Evolutionary conservation across 2,329 filamentous ascomycete genomes (phyloP).

Genomic region (Zalaria sp.): DNA sequence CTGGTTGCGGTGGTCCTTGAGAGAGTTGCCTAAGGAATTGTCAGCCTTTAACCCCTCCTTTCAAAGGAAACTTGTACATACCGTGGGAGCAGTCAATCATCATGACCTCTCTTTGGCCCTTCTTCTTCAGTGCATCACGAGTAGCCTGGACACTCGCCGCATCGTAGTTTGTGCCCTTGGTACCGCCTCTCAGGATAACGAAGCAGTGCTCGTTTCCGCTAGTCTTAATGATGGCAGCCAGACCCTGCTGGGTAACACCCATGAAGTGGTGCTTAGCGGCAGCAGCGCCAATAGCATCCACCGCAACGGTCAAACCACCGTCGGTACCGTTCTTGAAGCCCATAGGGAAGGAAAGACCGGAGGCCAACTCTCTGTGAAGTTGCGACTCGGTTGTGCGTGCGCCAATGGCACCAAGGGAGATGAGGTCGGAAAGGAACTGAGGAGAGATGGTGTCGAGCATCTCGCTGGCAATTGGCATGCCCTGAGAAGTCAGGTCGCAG

Average conservation of each 20-base stretch:
- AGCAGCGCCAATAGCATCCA: conserved; percentile 80
- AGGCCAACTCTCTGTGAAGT: conserved; percentile 88
- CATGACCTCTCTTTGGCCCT: conserved; percentile 74
- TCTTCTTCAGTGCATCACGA: conserved; percentile 65
- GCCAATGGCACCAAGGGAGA: conserved; percentile 89
- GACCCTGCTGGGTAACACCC: conserved; percentile 93
- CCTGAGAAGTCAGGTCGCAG: conserved; percentile 69
- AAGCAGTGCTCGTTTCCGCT: conserved; percentile 94
- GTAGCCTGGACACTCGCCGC: conserved; percentile 65
- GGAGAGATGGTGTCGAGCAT: conserved; percentile 99
- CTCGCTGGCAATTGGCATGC: conserved; percentile 92
- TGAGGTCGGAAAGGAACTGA: conserved; percentile 91
- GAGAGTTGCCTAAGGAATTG: conserved; percentile 63
- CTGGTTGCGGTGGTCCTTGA: conserved; percentile 95
- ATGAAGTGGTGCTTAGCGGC: conserved; percentile 90
- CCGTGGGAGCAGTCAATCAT: conserved; percentile 99
- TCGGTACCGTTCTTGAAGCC: conserved; percentile 99
- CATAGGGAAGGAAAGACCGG: conserved; percentile 89
- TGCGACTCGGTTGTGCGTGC: conserved; percentile 94
- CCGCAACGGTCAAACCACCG: conserved; percentile 76
- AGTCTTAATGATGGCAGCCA: conserved; percentile 89
- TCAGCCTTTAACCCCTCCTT: conserved; percentile 7
- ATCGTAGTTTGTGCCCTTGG: conserved; percentile 87
- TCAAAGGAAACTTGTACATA: conserved; percentile 25
- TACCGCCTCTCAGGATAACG: conserved; percentile 85